These are phyloP conservation scores for Solanum rostratum DNA, from an alignment of 257 asterid genomes.

Conservation along the genomic window DNA sequence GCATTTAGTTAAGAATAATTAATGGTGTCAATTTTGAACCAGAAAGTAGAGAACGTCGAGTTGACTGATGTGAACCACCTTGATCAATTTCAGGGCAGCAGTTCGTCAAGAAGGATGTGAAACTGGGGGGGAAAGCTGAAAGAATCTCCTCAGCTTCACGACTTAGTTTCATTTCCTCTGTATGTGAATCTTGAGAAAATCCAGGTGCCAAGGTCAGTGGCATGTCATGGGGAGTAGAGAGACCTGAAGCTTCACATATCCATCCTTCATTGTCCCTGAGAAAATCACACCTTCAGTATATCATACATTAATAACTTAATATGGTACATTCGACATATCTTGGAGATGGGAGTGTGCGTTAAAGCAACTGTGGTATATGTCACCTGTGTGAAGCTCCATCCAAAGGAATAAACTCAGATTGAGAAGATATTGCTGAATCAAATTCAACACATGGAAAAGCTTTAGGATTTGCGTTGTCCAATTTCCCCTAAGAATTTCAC, in stretches of 20 bases:
- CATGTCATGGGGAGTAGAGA: conserved; percentile 19
- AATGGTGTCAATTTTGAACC: neutral
- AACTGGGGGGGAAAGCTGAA: conserved; percentile 64
- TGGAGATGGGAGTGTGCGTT: neutral
- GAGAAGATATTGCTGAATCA: conserved; percentile 41
- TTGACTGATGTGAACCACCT: conserved; percentile 12
- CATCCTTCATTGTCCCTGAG: conserved; percentile 29
- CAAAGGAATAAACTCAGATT: conserved; percentile 51
- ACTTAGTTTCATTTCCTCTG: conserved; percentile 15
- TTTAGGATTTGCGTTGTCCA: conserved; percentile 20
- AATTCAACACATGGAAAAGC: conserved; percentile 21
- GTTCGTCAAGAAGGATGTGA: conserved; percentile 53
- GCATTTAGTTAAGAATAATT: conserved; percentile 3
- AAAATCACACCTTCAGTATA: neutral
- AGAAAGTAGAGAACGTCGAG: neutral
- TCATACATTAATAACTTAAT: neutral
- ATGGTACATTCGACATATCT: neutral
- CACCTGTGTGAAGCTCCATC: conserved; percentile 34
- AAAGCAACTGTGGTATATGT: neutral
- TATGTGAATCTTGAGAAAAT: conserved; percentile 23
- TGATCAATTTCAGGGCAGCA: conserved; percentile 43
- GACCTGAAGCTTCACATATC: conserved; percentile 25
- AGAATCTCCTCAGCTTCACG: conserved; percentile 24
- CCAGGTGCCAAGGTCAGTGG: conserved; percentile 14
- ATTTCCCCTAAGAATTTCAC: conserved; percentile 29